phyloP scores from a whole-genome alignment of 139 green algal genomes.

The Chlorella sp. region DNA sequence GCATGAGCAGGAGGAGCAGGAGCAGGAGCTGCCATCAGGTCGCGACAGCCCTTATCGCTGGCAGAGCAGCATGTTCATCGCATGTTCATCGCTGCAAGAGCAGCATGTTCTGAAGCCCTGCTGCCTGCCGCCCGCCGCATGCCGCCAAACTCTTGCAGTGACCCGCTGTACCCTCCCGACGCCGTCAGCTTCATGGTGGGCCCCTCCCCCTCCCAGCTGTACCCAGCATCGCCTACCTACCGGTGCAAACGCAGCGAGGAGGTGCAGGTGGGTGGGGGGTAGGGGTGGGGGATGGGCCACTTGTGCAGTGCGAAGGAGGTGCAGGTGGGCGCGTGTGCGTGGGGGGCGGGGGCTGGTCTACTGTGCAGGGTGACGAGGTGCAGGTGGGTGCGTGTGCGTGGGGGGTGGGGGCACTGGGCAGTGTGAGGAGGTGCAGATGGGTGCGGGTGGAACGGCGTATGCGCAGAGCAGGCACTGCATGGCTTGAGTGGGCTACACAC shows the following conservation, averaged over 20 bases:
- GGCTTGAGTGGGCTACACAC: too few species aligned
- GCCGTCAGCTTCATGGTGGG: slow-evolving; percentile 19
- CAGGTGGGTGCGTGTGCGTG: not conserved
- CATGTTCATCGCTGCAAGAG: not conserved
- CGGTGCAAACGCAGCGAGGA: slow-evolving; percentile 7
- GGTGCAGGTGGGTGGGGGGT: slow-evolving; percentile 5
- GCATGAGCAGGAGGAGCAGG: not conserved
- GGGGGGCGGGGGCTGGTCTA: not conserved
- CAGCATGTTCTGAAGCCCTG: not conserved
- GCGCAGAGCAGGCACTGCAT: too few species aligned
- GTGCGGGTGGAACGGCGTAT: too few species aligned
- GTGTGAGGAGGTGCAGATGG: too few species aligned
- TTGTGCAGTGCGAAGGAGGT: too few species aligned
- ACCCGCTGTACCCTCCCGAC: slow-evolving; percentile 16
- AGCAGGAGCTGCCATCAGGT: not conserved
- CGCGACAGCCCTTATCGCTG: not conserved
- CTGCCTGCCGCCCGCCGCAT: not conserved
- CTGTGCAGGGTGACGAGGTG: not conserved
- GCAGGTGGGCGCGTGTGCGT: too few species aligned
- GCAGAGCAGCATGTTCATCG: not conserved
- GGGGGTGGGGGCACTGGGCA: too few species aligned
- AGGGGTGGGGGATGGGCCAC: not conserved
- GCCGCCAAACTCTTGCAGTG: slow-evolving; percentile 1
- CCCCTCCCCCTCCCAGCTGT: slow-evolving; percentile 24
- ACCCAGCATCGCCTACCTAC: slow-evolving; percentile 22